Conservation (phyloP, 1,139 yeast species). For the Nadsonia commutata region DNA sequence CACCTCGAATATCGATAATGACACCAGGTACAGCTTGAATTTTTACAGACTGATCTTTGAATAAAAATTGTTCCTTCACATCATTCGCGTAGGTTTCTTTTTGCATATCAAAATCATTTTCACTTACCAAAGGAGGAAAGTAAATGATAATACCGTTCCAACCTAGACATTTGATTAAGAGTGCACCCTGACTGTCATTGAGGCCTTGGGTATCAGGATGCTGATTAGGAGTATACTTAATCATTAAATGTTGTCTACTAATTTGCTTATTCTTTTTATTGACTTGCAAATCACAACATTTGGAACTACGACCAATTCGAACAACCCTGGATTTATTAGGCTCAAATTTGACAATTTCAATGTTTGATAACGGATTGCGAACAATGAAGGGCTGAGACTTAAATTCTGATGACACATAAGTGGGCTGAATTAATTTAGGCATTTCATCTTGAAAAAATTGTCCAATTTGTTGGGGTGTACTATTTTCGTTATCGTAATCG, state of each 20-base stretch:
- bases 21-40: constrained; percentile 45
- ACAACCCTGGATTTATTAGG: constrained; percentile 21
- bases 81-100: constrained; percentile 14
- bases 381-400: constrained; percentile 12
- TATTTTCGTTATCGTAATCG: constrained; percentile 6
- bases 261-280: constrained; percentile 42
- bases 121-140: constrained; percentile 33
- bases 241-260: constrained; percentile 38
- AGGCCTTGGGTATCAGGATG: constrained; percentile 16
- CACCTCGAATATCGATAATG: constrained; percentile 47
- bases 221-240: constrained; percentile 28
- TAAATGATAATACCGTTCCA: constrained; percentile 54
- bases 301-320: constrained; percentile 51
- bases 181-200: constrained; percentile 15
- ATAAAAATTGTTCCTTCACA: constrained; percentile 24
- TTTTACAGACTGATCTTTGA: constrained; percentile 36
- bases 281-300: constrained; percentile 43
- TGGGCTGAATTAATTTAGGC: constrained; percentile 4
- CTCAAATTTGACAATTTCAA: constrained; percentile 17
- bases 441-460: no score
- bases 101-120: constrained; percentile 10
- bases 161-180: constrained; percentile 40
- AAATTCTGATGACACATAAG: constrained; percentile 11
- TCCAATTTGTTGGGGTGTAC: no score
- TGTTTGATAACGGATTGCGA: constrained; percentile 20